Percentiles rank a stretch among this genome's conserved stretches.
Evolutionary conservation across 2,329 filamentous ascomycete species (phyloP).

Genomic region (Penicillium expansum): DNA sequence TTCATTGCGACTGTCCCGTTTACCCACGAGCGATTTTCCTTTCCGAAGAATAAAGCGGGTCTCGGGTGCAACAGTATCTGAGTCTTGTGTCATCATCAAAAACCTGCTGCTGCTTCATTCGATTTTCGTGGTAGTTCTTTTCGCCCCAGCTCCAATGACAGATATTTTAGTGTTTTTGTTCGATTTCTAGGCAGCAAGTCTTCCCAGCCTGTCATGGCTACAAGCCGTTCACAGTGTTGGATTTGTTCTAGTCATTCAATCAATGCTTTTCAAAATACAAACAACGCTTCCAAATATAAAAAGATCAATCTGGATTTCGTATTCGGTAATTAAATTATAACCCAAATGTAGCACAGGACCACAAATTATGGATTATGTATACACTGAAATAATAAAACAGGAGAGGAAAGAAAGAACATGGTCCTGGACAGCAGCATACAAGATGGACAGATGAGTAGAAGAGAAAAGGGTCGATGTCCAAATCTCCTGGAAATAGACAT

Average conservation of each 20-base stretch:
- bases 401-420: background rate
- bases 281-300: background rate
- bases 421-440: background rate
- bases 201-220: too few species aligned
- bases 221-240: background rate
- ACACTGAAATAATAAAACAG: slow-evolving; percentile 3
- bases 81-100: background rate
- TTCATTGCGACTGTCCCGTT: background rate
- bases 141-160: background rate
- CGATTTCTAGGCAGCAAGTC: background rate
- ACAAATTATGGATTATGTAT: slow-evolving; percentile 8
- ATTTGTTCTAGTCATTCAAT: background rate
- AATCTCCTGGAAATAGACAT: background rate
- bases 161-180: background rate
- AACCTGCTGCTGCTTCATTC: background rate
- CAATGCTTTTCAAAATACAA: background rate
- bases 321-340: slow-evolving; percentile 1
- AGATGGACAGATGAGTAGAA: background rate
- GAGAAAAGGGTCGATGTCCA: background rate
- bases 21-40: slow-evolving; percentile 3
- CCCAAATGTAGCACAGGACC: background rate
- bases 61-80: background rate
- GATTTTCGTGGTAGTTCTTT: background rate
- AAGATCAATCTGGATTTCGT: background rate
- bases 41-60: background rate